Base-by-base conservation (phyloP, 257 asterid species). In the Misopates orontium region DNA sequence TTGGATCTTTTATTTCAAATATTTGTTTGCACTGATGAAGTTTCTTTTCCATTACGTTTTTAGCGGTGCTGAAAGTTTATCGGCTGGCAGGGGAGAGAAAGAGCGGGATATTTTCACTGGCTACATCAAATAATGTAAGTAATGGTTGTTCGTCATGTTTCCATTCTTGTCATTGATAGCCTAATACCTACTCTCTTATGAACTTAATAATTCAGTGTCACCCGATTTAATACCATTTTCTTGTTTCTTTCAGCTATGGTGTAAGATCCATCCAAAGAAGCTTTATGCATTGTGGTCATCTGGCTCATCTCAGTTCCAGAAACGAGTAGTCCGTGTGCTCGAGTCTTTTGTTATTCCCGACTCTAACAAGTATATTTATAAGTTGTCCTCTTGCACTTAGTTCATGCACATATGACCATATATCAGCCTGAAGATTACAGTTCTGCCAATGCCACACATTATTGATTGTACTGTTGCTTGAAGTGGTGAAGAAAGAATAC, bases 41-140 rank as follows among this genome's bases (percentile, higher is more conserved):
- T n/a, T n/a, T n/a, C 16, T 59, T 58, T 22, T 23, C 65, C 18
- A 8, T 50, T 18, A 32, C 51, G 10, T 4, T 7, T 56, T 52
- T 18, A n/a, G 52, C 76, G 56, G 76, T 61, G 48, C 23, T 44
- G n/a, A n/a, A 20, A 58, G 12, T 9, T 24, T 53, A 40, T 41
- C 48, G 48, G 54, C 21, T 71, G 16, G 28, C 41, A 47, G 18
- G 53, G 36, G 10, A 54, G 22, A 21, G 21, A 25, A 19, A 44
- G 13, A 28, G 36, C 36, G 7, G 3, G 7, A 60, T 41, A 4
- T 62, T 32, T 52, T 70, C 60, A 12, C 55, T 20, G 22, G 22
- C 2, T n/a, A 31, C 44, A 17, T 17, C 69, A 13, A 49, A 32
- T 31, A 7, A 31, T 7, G 18, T 19, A 31, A 32, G 66, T 64